phyloP scores from a whole-genome alignment of 164 flowering plant species.

The Euptelea pleiosperma region DNA sequence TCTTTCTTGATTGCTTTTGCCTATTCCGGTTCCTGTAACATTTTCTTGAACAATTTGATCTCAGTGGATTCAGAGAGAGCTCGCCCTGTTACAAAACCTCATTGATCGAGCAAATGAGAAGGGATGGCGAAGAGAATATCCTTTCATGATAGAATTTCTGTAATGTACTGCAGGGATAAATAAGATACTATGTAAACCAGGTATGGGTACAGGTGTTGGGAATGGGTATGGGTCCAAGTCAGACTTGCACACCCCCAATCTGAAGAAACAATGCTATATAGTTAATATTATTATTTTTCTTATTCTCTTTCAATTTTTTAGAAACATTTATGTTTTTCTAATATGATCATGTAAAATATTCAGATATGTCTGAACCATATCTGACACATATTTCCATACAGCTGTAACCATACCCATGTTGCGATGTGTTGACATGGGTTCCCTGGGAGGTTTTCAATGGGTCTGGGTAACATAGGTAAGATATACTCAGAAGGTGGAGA shows the following conservation, averaged over 20 bases:
- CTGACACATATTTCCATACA: no score
- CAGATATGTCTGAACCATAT: background rate
- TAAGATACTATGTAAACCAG: no score
- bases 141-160: constrained; percentile 32
- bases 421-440: background rate
- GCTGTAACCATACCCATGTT: background rate
- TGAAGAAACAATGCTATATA: no score
- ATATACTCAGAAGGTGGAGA: no score
- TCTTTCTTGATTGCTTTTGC: constrained; percentile 2
- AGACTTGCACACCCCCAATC: no score
- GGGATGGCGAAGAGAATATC: constrained; percentile 96
- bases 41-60: constrained; percentile 2
- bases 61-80: constrained; percentile 66
- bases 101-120: constrained; percentile 82
- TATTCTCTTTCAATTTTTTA: background rate
- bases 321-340: background rate
- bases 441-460: no score
- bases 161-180: background rate
- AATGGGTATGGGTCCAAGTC: no score
- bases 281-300: no score
- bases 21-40: background rate
- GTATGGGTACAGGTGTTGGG: no score
- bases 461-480: no score
- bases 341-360: background rate
- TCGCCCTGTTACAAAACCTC: constrained; percentile 36